These are phyloP conservation scores for Epipyxis sp. DNA, from an alignment of 108 stramenopile genomes.

Conservation along the genomic window DNA sequence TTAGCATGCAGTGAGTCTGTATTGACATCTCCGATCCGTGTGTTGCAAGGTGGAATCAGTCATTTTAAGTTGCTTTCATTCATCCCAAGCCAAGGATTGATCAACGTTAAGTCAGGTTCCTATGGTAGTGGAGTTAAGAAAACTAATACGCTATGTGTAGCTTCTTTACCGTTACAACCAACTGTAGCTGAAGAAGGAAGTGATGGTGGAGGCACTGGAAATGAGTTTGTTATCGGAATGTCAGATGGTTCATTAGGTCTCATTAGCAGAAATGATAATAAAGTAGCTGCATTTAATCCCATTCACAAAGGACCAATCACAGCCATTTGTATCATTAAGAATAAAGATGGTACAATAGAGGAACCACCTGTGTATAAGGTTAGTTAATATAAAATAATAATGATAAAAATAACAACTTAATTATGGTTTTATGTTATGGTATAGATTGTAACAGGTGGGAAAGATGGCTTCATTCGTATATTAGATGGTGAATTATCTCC, in stretches of 20 bases:
- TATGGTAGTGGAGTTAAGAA: neutral
- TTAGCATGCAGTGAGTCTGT: neutral
- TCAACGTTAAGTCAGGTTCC: constrained; percentile 4
- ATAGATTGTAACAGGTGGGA: constrained; percentile 9
- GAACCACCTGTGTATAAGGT: constrained; percentile 3
- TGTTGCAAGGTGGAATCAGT: neutral
- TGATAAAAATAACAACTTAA: too few relatives aligned
- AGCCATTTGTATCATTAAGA: neutral
- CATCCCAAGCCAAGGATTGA: too few relatives aligned
- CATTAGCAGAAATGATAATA: neutral
- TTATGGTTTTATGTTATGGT: too few relatives aligned
- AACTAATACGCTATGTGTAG: neutral
- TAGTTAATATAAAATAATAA: too few relatives aligned
- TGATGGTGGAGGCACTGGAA: neutral
- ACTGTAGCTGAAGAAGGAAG: neutral
- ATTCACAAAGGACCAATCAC: neutral
- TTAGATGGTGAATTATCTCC: neutral
- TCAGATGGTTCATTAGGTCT: constrained; percentile 14
- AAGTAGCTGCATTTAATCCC: neutral
- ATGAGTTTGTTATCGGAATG: constrained; percentile 28
- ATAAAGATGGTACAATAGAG: neutral
- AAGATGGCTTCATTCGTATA: neutral
- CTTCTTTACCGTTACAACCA: neutral
- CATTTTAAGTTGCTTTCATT: constrained; percentile 18
- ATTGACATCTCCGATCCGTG: neutral